Percentiles rank a stretch among this genome's conserved stretches.
Conservation (phyloP, 441 rosid genomes). For the Isatis lusitanica region DNA sequence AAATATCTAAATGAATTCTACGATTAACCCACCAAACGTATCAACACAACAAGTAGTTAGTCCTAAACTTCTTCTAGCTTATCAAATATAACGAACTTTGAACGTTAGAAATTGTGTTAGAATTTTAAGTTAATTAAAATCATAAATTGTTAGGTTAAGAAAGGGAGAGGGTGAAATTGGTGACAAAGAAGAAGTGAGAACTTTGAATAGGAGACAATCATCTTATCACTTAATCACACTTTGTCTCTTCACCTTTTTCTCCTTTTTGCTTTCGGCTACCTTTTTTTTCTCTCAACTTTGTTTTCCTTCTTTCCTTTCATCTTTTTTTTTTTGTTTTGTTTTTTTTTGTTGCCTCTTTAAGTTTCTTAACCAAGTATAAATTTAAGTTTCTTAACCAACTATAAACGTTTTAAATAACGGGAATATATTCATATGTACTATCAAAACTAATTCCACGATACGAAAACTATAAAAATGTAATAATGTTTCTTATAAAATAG, state of each 20-base stretch:
- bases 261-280: constrained; percentile 37
- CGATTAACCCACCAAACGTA: neutral
- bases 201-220: constrained; percentile 24
- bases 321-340: neutral
- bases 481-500: neutral
- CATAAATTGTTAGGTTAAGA: neutral
- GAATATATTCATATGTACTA: neutral
- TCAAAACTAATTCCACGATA: neutral
- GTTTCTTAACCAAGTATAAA: constrained; percentile 7
- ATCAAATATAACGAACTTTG: neutral
- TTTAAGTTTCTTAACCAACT: constrained; percentile 5
- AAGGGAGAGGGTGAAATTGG: neutral
- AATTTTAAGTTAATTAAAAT: neutral
- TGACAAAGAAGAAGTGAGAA: constrained; percentile 14
- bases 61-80: neutral
- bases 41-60: neutral
- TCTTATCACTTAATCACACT: constrained; percentile 31
- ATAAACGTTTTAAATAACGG: neutral
- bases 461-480: neutral
- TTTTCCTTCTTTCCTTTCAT: constrained; percentile 1
- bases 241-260: constrained; percentile 24
- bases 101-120: neutral
- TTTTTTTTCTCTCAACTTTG: constrained; percentile 9
- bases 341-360: neutral
- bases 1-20: too few relatives aligned